Evolutionary conservation across 805 yeast species (phyloP).

Genomic region (Candida ulmi): DNA sequence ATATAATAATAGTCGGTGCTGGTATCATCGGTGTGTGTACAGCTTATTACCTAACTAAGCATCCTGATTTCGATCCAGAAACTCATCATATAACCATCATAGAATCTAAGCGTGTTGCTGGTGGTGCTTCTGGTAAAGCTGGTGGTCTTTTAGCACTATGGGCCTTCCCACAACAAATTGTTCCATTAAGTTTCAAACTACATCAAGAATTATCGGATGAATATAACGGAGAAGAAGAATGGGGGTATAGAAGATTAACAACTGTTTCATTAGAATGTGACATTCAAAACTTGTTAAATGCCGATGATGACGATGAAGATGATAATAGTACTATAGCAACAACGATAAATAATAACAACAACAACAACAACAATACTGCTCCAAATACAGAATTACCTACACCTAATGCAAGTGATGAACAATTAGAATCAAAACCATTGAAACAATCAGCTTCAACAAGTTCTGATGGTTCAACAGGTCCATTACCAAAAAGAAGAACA

Average conservation of each 20-base stretch:
- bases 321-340: constrained; percentile 5
- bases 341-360: constrained; percentile 5
- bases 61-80: constrained; percentile 68
- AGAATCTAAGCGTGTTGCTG: constrained; percentile 90
- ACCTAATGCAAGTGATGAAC: constrained; percentile 10
- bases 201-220: constrained; percentile 78
- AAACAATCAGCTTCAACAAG: constrained; percentile 9
- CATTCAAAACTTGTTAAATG: constrained; percentile 30
- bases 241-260: constrained; percentile 90
- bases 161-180: constrained; percentile 96
- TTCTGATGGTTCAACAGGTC: constrained; percentile 12
- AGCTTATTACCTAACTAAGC: constrained; percentile 81
- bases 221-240: constrained; percentile 76
- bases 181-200: constrained; percentile 77
- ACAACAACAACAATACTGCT: neutral
- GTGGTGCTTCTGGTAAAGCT: constrained; percentile 97
- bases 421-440: constrained; percentile 8
- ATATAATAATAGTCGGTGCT: constrained; percentile 84
- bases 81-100: constrained; percentile 78
- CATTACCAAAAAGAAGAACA: constrained; percentile 29
- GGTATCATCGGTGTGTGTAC: constrained; percentile 96
- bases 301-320: constrained; percentile 18
- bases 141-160: constrained; percentile 92
- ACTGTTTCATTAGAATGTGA: constrained; percentile 88
- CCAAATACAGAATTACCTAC: constrained; percentile 3